A percentile compares a stretch with the other conserved stretches of the same genome.
phyloP scores from a whole-genome alignment of 164 flowering plant genomes.

The Stephania yunnanensis region DNA sequence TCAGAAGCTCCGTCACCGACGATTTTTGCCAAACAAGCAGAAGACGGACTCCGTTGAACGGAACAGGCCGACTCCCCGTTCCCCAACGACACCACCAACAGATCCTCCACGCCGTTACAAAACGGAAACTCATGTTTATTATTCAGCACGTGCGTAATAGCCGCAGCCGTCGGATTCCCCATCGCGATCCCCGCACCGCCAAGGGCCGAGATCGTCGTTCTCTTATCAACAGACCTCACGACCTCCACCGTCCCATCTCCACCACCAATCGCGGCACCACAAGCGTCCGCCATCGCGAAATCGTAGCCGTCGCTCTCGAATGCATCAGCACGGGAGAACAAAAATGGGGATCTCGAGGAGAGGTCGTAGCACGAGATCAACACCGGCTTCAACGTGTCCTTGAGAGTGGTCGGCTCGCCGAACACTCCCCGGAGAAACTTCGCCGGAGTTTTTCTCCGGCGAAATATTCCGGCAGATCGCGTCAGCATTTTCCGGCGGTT shows the following conservation, averaged over 20 bases:
- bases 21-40: conserved; percentile 28
- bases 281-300: conserved; percentile 51
- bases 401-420: conserved; percentile 35
- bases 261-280: conserved; percentile 46
- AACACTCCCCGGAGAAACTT: conserved; percentile 28
- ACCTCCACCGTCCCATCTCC: conserved; percentile 27
- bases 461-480: conserved; percentile 23
- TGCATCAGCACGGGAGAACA: conserved; percentile 70
- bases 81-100: conserved; percentile 50
- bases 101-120: conserved; percentile 46
- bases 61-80: conserved; percentile 39
- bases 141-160: conserved; percentile 65
- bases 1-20: conserved; percentile 62
- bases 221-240: conserved; percentile 40
- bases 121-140: conserved; percentile 67
- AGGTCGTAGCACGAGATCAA: conserved; percentile 62
- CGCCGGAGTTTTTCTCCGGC: conserved; percentile 24
- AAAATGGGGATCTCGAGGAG: conserved; percentile 41
- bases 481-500: conserved; percentile 21
- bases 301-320: conserved; percentile 56
- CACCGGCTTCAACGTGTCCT: conserved; percentile 56
- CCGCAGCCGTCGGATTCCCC: conserved; percentile 69
- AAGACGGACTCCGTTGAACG: conserved; percentile 15
- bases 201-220: conserved; percentile 41
- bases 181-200: conserved; percentile 47